A percentile compares a stretch with the other conserved stretches of the same genome.
Conservation (phyloP, 768 basidiomycete species). For the Russula abietina region DNA sequence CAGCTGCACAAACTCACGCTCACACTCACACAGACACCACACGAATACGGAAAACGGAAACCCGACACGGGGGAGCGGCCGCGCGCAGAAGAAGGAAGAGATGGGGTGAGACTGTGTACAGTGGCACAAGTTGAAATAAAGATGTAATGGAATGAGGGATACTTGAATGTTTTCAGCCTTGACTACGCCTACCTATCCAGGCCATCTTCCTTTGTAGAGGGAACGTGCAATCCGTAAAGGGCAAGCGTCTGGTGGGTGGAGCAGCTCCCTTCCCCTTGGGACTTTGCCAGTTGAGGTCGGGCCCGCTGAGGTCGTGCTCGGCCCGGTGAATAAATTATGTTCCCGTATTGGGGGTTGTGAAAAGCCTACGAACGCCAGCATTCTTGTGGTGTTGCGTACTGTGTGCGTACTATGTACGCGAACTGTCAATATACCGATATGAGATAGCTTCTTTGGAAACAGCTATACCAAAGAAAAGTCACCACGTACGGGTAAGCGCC, state of each 20-base stretch:
- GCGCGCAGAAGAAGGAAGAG: neutral
- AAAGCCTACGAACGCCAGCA: too few species aligned
- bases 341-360: neutral
- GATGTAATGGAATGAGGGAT: neutral
- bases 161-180: neutral
- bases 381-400: neutral
- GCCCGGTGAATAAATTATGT: constrained; percentile 2
- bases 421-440: neutral
- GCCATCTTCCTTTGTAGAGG: constrained; percentile 4
- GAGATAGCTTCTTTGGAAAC: neutral
- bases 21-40: neutral
- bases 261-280: too few species aligned
- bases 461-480: neutral
- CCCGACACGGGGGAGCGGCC: neutral
- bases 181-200: constrained; percentile 15
- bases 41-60: neutral
- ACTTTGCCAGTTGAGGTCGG: too few species aligned
- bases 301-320: neutral
- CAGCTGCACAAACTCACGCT: neutral
- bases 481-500: neutral
- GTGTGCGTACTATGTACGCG: neutral
- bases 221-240: neutral
- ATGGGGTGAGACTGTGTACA: neutral
- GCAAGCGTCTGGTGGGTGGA: neutral
- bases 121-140: neutral